A percentile compares a stretch with the other conserved stretches of the same genome.
Evolutionary conservation across 768 basidiomycete species (phyloP).

Genomic region (Termitomyces sp.): DNA sequence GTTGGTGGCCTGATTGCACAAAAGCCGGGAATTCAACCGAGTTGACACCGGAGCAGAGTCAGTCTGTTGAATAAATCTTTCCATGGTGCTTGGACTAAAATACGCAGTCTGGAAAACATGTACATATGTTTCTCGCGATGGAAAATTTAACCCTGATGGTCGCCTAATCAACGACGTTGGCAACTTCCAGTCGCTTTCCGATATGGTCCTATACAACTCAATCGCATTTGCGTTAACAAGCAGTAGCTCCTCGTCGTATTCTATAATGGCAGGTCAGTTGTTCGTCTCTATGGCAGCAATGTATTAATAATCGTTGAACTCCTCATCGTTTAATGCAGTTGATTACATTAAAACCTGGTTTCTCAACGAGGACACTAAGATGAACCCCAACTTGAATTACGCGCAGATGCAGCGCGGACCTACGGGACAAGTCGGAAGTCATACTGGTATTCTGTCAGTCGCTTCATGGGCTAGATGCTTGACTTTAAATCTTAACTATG

Average conservation of each 20-base stretch:
- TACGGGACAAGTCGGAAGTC: conserved; percentile 33
- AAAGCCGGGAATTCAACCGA: conserved; percentile 52
- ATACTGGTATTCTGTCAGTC: conserved; percentile 51
- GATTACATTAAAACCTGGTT: conserved; percentile 55
- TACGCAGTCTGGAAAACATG: conserved; percentile 52
- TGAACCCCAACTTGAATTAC: conserved; percentile 65
- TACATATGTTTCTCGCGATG: conserved; percentile 51
- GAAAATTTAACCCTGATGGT: conserved; percentile 61
- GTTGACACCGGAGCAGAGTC: conserved; percentile 49
- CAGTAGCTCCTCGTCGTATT: conserved; percentile 30
- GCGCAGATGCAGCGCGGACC: conserved; percentile 45
- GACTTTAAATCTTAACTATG: neutral
- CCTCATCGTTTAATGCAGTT: conserved; percentile 20
- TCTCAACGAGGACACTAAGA: conserved; percentile 46
- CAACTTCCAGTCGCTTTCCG: conserved; percentile 48
- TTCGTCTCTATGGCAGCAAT: neutral
- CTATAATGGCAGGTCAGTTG: conserved; percentile 35
- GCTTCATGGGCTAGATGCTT: neutral
- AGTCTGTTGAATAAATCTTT: conserved; percentile 4
- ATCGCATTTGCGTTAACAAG: conserved; percentile 48
- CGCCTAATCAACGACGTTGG: conserved; percentile 52
- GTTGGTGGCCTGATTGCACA: conserved; percentile 63
- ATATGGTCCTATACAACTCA: conserved; percentile 58
- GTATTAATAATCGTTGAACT: neutral
- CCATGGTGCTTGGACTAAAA: neutral